Base-by-base conservation (phyloP, 2,329 filamentous ascomycete genomes). In the Aureobasidium sp. region DNA sequence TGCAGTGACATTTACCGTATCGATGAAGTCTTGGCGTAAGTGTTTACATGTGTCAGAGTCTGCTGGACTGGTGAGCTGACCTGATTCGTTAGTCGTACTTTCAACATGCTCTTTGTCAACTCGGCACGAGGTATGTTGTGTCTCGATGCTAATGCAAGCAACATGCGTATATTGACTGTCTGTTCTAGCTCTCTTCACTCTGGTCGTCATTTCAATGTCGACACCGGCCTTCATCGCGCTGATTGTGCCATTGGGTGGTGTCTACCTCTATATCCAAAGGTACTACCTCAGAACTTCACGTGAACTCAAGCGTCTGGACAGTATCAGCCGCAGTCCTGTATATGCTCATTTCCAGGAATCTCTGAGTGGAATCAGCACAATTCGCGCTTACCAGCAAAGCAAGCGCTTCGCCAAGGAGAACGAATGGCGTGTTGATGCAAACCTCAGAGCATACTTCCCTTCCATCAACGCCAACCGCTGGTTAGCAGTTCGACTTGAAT, bases 341-440 rank as follows among this genome's bases (percentile, higher is more conserved):
- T 99, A 92, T 74, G 94, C 94, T 7, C 95, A 99, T 75, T 99
- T 99, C 78, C 94, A 99, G 73, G 95, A 99, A 76, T 95, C 91
- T 1, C 83, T 99, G 10, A 93, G 91, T 64, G 94, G 94, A 47
- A 88, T 97, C 71, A 90, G 90, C 63, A 99, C 94, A 11, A 97
- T 99, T 70, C 89, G 95, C 66, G 95, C 94, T 39, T 99, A 96
- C 78, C 84, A 88, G 64, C 93, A 99, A 73, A 86, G 96, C 74
- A 80, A 86, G 66, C 84, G 94, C 62, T 99, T 99, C 75, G 84
- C 90, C 64, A 79, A 89, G 63, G 95, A 99, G 75, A 99, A 97
- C 69, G 92, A 99, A 80, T 97, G 92, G 91, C 88, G 94, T 47
- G 89, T 97, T 65, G 94, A 99, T 77, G 88, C 90, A 48, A 99